Base-by-base conservation (phyloP, 2,329 filamentous ascomycete genomes). In the Alternaria alternata region DNA sequence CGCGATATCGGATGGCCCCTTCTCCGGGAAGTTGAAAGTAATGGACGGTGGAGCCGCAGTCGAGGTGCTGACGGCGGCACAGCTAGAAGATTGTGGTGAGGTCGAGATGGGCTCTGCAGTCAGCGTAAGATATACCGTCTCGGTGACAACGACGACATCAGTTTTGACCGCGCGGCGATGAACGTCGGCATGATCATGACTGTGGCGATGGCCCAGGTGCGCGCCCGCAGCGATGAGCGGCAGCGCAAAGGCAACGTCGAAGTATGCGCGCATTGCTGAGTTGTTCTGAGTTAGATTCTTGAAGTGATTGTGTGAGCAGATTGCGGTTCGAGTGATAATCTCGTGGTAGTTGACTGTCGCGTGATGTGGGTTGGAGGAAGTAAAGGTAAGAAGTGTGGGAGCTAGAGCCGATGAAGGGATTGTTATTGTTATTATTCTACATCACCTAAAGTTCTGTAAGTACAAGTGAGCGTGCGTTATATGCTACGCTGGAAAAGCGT, bases 61-160 rank as follows among this genome's bases (percentile, higher is more conserved):
- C 14, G 58, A 38, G 3, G 51, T 18, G 18, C 11, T 20, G 6
- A 8, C 16, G 16, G 16, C 18, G 28, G 26, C 39, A 24, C 44
- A 22, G 4, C 44, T 28, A 42, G 28, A 5, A 26, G 43, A 16
- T 1, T 42, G 20, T 42, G 51, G 14, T 8, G 24, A n/a, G 46
- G 41, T 46, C n/a, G 52, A 12, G 14, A 42, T 6, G 2, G 43
- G 36, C 1, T 28, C 48, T 1, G 59, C 22, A 0, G 63, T 64
- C 22, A 68, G 52, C 2, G 61, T 67, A 5, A 18, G 39, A 22
- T 51, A 43, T 3, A 64, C 34, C 0, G 59, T 66, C 16, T 68
- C 43, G 3, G 61, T 68, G 22, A 68, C 53, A n/a, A 59, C 52
- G 3, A 67, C 53, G 0, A 62, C 36, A 16, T 61, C 18, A 1